Base-by-base conservation (phyloP, 768 basidiomycete genomes). In the Trametes gibbosa region DNA sequence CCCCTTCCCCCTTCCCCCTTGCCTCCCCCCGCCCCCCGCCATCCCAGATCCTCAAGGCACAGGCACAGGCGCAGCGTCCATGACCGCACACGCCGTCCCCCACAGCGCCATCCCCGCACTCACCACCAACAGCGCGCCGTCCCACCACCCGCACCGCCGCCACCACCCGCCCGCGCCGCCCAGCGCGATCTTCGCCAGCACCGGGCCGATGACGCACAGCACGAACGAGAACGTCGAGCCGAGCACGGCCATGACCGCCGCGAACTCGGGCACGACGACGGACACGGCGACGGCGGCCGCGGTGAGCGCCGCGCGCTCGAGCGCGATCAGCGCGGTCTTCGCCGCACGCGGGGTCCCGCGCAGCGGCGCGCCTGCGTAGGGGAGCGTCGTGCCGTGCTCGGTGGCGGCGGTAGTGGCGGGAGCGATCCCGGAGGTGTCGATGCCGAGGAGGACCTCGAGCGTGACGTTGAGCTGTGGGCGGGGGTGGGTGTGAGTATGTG, bases 211-310 rank as follows among this genome's bases (percentile, higher is more conserved):
- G 47, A 81, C 77, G 63, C 82, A 83, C 27, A 84, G 74, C 56
- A 77, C 56, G 61, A 84, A 85, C 0, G 92, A 89, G 35, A 87
- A 86, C 71, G 93, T 92, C n/a, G 91, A 87, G 2, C 95, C 95
- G 52, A 98, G 76, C 71, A 97, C 90, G 1, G 92, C 90, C 90
- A 95, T 93, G 72, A 88, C 76, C 5, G 85, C 79, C 62, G 86
- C 84, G 72, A 95, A 95, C 53, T 90, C 82, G 5, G 93, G 93
- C 21, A 95, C 71, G 51, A 82, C 69, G 57, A 93, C 87, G 19
- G 94, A 92, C 24, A 88, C 83, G 32, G 72, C 69, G 13, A 92
- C 85, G 23, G 87, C 81, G 34, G 86, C 66, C 10, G 79, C 63
- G 0, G 88, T 83, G 43, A 94, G 71, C 51, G 75, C 62, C 24